These are phyloP conservation scores for Starmera pachycereana DNA, from an alignment of 805 yeast species.

Conservation along the genomic window DNA sequence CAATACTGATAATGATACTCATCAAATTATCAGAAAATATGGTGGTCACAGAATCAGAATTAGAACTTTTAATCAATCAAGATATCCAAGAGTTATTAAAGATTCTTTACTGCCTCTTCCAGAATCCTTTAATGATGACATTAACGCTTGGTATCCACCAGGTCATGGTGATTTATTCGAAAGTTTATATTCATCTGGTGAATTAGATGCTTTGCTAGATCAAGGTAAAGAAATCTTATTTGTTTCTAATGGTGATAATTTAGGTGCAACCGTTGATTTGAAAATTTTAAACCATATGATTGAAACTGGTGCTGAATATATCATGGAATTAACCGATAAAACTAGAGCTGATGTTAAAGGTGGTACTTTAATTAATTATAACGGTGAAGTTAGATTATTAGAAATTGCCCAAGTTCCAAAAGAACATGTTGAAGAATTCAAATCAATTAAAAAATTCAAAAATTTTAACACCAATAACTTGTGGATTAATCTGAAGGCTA, in stretches of 20 bases:
- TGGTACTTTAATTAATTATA: slow-evolving; percentile 95
- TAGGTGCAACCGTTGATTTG: slow-evolving; percentile 96
- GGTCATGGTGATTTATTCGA: slow-evolving; percentile 99
- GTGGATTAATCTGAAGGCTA: slow-evolving; percentile 93
- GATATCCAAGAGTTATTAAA: slow-evolving; percentile 90
- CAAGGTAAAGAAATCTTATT: slow-evolving; percentile 93
- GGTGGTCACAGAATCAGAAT: slow-evolving; percentile 94
- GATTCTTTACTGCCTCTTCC: slow-evolving; percentile 97
- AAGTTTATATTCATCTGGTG: slow-evolving; percentile 80
- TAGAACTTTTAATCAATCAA: slow-evolving; percentile 95
- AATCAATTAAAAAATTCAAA: slow-evolving; percentile 94
- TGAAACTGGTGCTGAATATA: slow-evolving; percentile 83
- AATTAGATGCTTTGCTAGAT: slow-evolving; percentile 76
- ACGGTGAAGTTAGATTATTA: slow-evolving; percentile 85
- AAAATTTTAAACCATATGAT: slow-evolving; percentile 88
- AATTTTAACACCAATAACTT: slow-evolving; percentile 97
- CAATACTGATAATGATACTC: slow-evolving; percentile 95
- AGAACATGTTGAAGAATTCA: slow-evolving; percentile 96
- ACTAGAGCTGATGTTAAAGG: slow-evolving; percentile 99
- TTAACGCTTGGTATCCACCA: slow-evolving; percentile 98
- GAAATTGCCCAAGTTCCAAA: slow-evolving; percentile 98
- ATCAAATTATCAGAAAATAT: slow-evolving; percentile 89
- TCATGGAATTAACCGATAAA: slow-evolving; percentile 98
- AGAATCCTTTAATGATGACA: slow-evolving; percentile 53
- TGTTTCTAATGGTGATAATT: slow-evolving; percentile 96